Conservation (phyloP, 345 rosid genomes). For the Noccaea caerulescens region DNA sequence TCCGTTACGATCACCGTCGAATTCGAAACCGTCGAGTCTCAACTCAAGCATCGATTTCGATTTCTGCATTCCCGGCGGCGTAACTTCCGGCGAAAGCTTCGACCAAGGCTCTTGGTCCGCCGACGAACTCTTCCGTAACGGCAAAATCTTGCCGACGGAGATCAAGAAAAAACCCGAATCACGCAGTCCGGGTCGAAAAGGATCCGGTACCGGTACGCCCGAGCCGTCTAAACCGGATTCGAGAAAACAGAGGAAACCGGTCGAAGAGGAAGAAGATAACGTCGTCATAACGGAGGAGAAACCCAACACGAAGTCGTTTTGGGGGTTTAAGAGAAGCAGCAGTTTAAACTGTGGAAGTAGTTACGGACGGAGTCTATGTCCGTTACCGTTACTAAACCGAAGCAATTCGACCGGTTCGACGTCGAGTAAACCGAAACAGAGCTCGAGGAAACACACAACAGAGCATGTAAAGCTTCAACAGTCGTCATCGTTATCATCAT, state of each 20-base stretch:
- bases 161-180: conserved; percentile 49
- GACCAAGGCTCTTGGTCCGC: conserved; percentile 58
- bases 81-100: conserved; percentile 46
- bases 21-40: conserved; percentile 48
- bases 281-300: conserved; percentile 48
- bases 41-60: conserved; percentile 61
- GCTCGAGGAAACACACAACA: conserved; percentile 48
- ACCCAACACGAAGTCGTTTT: conserved; percentile 60
- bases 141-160: conserved; percentile 57
- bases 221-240: conserved; percentile 31
- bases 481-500: conserved; percentile 32
- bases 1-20: conserved; percentile 47
- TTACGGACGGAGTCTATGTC: conserved; percentile 72
- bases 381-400: conserved; percentile 70
- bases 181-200: conserved; percentile 7
- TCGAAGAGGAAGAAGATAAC: conserved; percentile 38
- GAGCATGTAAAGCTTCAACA: conserved; percentile 43
- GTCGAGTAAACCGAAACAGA: conserved; percentile 50
- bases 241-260: conserved; percentile 41
- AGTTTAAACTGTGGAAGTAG: conserved; percentile 77
- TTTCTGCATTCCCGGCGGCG: conserved; percentile 48
- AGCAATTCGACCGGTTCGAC: conserved; percentile 75
- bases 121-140: conserved; percentile 60
- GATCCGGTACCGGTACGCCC: conserved; percentile 19
- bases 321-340: conserved; percentile 78